Conservation (phyloP, 805 yeast genomes). For the Barnettozyma salicaria region DNA sequence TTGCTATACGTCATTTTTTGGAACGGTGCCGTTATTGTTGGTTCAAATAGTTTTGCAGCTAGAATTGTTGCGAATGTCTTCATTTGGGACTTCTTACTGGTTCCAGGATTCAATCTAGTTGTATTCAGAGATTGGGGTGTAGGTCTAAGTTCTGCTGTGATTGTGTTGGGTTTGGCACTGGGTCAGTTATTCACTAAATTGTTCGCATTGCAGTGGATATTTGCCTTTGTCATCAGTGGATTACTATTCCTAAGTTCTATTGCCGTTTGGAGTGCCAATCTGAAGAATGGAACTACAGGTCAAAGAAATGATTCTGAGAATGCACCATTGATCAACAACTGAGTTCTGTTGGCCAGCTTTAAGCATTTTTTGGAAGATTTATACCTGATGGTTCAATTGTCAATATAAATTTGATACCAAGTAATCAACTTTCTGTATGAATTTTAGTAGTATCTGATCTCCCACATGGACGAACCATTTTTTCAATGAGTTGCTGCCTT, state of each 20-base stretch:
- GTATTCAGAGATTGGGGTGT: conserved; percentile 66
- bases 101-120: conserved; percentile 53
- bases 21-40: conserved; percentile 70
- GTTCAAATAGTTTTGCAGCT: conserved; percentile 46
- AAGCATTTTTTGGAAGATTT: no score
- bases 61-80: conserved; percentile 66
- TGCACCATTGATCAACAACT: conserved; percentile 34
- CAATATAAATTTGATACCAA: no score
- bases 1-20: conserved; percentile 66
- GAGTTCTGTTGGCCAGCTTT: no score
- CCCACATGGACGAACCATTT: conserved; percentile 34
- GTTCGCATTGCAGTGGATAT: conserved; percentile 81
- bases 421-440: no score
- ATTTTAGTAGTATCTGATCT: not conserved
- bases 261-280: conserved; percentile 38
- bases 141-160: conserved; percentile 51
- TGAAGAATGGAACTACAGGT: conserved; percentile 5
- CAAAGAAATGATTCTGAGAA: conserved; percentile 25
- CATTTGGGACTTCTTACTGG: conserved; percentile 71
- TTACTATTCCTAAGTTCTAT: conserved; percentile 47
- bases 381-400: no score
- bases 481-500: conserved; percentile 32
- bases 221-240: conserved; percentile 64
- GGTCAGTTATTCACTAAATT: conserved; percentile 64
- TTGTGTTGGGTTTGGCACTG: conserved; percentile 61